Base-by-base conservation (phyloP, 2,329 filamentous ascomycete species). In the Cladosporium oxysporum region DNA sequence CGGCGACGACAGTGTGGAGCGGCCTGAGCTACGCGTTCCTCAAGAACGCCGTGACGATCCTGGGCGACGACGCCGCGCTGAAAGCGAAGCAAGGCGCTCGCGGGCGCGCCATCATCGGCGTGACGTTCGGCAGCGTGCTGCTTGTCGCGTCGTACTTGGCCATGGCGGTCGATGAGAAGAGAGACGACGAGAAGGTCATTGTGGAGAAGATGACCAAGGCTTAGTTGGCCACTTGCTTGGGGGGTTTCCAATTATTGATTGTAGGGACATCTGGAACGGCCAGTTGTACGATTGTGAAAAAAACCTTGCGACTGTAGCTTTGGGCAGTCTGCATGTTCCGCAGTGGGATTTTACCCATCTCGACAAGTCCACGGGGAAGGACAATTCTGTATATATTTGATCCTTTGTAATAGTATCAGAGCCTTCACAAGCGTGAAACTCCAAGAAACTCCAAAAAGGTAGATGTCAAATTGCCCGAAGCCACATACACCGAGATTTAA, bases 11-110 rank as follows among this genome's bases (percentile, higher is more conserved):
- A 0, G 79, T 96, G 6, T 98, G 93, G 91, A 97, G 93, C 69
- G 95, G 95, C 8, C 83, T 93, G 16, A 97, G 93, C 77, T 99
- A 99, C 76, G 84, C 96, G 7, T 96, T 90, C 76, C 91, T 88
- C 71, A 97, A 95, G 77, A 90, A 96, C 72, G 94, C 93, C 0
- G 93, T 98, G 35, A 96, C 90, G 77, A 97, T 98, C 65, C 77
- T 98, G 50, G 82, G 82, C 0, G 74, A 77, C 21, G 76, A 84
- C 66, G 81, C 83, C 69, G 75, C 69, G 67, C 70, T 83, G 65
- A 83, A 83, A 71, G 77, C 73, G 58, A 83, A 79, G 70, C 82
- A 83, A 67, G 82, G 82, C 2, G 76, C 76, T n/a, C 73, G 78
- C 58, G 82, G 82, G 2, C 74, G 82, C 35, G 80, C 79, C 68